Evolutionary conservation across 2,329 filamentous ascomycete genomes (phyloP), one percentile per base, ranked within the genome.

Genomic region (Xylaria sp.): DNA sequence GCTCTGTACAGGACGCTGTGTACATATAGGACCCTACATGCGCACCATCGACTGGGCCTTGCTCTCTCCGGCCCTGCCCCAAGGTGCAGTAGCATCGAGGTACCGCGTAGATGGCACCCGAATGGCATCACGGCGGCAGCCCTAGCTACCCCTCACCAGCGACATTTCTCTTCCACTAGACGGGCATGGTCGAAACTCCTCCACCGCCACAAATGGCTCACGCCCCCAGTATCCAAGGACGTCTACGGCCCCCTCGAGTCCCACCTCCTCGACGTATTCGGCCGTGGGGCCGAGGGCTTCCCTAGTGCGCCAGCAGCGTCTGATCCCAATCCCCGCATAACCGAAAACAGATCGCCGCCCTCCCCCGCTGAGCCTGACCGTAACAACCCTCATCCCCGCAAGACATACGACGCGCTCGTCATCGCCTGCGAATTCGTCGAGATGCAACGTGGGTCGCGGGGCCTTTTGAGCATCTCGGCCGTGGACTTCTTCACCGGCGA

Each of bases 371-470:
- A 36, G 8, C 1, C 31, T n/a, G 54, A 33, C 56, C 15, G n/a
- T 33, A 23, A 46, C 49, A 9, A 18, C 25, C 28, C 52, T 43
- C 12, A 13, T n/a, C 10, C 41, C 52, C 54, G 20, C 41, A 51
- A 41, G 41, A 52, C 41, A 4, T 52, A 64, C 31, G 13, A 23
- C n/a, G 62, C 54, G 31, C 28, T 64, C 43, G 62, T 13, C 41
- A 57, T 64, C 62, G 62, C 58, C 54, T 64, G 62, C 48, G 62
- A 64, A 43, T 41, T 64, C 54, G 62, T 64, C 13, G 3, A 20
- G n/a, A 7, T 51, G 28, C 28, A 8, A 51, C 43, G 62, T 13
- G 2, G 54, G n/a, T 31, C 58, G 39, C 43, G 51, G 43, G 62
- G 43, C 28, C 54, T 64, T n/a, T 1, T 58, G 9, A 55, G 20